A percentile compares a stretch with the other conserved stretches of the same genome.
These are phyloP conservation scores for Schoenoplectus triqueter DNA, from an alignment of 202 grass and related monocot genomes.

Conservation along the genomic window DNA sequence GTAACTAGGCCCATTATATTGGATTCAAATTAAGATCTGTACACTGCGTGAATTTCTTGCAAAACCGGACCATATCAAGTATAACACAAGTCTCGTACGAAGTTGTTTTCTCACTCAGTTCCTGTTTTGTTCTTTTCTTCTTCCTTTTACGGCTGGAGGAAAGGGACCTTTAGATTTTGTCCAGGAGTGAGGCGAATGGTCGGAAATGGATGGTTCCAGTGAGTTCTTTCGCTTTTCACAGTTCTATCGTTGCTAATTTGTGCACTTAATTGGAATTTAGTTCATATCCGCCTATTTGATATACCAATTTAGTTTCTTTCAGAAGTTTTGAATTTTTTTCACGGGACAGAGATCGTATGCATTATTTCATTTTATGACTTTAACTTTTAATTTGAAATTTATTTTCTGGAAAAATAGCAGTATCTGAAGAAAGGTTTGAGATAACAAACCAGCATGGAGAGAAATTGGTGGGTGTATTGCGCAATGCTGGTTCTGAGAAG, in stretches of 20 bases:
- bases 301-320: background rate
- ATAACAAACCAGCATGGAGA: constrained; percentile 69
- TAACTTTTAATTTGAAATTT: background rate
- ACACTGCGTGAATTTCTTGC: background rate
- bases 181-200: background rate
- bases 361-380: background rate
- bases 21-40: background rate
- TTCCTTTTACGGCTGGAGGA: background rate
- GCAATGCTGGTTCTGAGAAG: constrained; percentile 65
- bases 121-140: background rate
- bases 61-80: background rate
- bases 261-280: constrained; percentile 11
- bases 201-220: constrained; percentile 34
- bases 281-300: background rate
- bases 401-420: constrained; percentile 35
- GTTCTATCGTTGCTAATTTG: background rate
- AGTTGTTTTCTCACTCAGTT: background rate
- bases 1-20: background rate
- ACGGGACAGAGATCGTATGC: background rate
- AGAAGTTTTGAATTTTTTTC: background rate
- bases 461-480: constrained; percentile 71
- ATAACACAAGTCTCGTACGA: background rate
- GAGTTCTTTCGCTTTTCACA: background rate
- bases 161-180: background rate
- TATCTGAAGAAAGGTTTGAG: constrained; percentile 46